These are phyloP conservation scores for Polytrichum formosum DNA, from an alignment of 225 moss, liverwort and hornwort species.

Conservation along the genomic window DNA sequence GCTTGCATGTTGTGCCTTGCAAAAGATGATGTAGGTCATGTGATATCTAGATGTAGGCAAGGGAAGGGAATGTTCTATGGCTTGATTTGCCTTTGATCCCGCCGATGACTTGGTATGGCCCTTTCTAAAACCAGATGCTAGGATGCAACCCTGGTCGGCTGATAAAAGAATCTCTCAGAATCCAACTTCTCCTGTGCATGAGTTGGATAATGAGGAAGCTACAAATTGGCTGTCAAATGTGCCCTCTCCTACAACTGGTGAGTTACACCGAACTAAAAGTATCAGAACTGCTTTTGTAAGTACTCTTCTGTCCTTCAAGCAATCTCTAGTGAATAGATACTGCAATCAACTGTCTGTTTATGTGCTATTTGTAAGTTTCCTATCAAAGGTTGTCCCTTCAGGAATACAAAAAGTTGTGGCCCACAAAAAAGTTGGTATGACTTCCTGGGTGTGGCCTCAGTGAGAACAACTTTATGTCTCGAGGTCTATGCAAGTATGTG, in stretches of 20 bases:
- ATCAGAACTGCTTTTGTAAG: no score
- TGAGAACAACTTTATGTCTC: no score
- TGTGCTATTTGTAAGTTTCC: no score
- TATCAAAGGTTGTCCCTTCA: no score
- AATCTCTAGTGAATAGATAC: no score
- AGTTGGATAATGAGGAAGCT: neutral
- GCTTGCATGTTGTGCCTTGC: neutral
- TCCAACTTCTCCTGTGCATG: neutral
- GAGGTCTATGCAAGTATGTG: no score
- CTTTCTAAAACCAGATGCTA: neutral
- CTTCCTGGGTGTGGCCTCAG: no score
- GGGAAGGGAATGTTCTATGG: neutral
- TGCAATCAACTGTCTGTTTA: no score
- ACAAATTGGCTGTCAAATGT: neutral
- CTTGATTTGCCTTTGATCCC: neutral
- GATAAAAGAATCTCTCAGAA: neutral
- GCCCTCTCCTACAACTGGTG: neutral
- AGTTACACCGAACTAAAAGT: neutral
- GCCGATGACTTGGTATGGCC: neutral
- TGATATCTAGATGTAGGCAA: constrained; percentile 1
- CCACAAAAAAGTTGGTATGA: no score
- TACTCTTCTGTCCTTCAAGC: no score
- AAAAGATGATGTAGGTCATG: neutral
- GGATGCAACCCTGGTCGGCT: neutral
- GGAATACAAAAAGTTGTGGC: no score